phyloP scores from a whole-genome alignment of 495 filamentous ascomycete genomes.

The Pyrenula massariospora region DNA sequence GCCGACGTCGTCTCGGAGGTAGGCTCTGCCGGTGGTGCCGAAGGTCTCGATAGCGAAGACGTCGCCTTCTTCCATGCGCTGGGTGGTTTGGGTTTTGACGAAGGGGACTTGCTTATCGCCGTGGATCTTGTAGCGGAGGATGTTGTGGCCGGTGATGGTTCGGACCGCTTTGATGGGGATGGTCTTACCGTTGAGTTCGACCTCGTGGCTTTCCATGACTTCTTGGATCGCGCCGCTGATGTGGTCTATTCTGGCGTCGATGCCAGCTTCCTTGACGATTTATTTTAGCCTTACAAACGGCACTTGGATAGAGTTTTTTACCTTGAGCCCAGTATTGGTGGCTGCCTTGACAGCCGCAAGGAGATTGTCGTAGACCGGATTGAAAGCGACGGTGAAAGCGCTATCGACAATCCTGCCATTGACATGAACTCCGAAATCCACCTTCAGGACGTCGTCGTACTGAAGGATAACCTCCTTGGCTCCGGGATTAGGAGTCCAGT shows the following conservation, averaged over 20 bases:
- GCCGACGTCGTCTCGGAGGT: constrained; percentile 29
- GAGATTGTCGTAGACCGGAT: constrained; percentile 49
- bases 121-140: constrained; percentile 46
- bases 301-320: constrained; percentile 7
- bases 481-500: constrained; percentile 53
- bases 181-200: constrained; percentile 42
- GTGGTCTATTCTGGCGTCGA: constrained; percentile 49
- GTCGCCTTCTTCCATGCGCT: constrained; percentile 58
- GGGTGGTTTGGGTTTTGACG: constrained; percentile 43
- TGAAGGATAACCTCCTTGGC: constrained; percentile 44
- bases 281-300: not conserved
- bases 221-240: constrained; percentile 54
- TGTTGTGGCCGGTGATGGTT: constrained; percentile 47
- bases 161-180: constrained; percentile 48
- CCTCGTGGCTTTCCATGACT: constrained; percentile 56
- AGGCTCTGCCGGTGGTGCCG: constrained; percentile 46
- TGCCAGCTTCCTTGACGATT: constrained; percentile 37
- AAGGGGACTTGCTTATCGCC: constrained; percentile 52
- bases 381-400: constrained; percentile 52
- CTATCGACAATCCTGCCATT: constrained; percentile 56
- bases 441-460: constrained; percentile 50
- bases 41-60: constrained; percentile 58
- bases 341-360: constrained; percentile 49
- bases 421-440: constrained; percentile 57
- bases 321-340: constrained; percentile 49